phyloP scores from a whole-genome alignment of 176 grass and related monocot species.

The Carex pumila region DNA sequence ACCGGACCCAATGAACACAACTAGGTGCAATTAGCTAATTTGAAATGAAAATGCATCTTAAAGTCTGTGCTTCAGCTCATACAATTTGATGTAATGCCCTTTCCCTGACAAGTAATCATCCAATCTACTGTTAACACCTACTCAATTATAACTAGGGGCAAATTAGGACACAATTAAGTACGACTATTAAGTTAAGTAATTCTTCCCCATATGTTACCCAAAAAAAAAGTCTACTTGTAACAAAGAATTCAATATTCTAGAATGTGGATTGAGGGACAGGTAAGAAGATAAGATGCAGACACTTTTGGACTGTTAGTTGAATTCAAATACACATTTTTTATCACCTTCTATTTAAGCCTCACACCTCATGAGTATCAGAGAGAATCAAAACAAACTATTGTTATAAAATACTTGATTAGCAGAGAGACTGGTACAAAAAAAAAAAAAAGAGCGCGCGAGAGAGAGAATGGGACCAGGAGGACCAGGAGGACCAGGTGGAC shows the following conservation, averaged over 20 bases:
- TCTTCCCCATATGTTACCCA: background rate
- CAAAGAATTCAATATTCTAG: background rate
- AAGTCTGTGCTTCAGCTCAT: no score
- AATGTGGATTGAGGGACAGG: background rate
- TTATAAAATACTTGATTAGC: background rate
- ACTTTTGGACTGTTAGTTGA: constrained; percentile 1
- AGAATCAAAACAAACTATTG: background rate
- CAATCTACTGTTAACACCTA: background rate
- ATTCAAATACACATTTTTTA: background rate
- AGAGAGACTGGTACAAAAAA: background rate
- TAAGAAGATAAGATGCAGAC: background rate
- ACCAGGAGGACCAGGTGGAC: background rate
- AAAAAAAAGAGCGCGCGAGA: background rate
- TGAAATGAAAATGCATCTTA: no score
- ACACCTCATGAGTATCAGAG: background rate
- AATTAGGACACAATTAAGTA: background rate
- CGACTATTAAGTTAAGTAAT: background rate
- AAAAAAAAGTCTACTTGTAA: background rate
- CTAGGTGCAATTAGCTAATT: no score
- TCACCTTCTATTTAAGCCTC: background rate
- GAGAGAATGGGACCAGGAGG: background rate
- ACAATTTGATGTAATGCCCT: no score
- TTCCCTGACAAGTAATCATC: no score
- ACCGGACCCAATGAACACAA: no score
- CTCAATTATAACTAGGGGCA: background rate